Evolutionary conservation across 2,329 filamentous ascomycete genomes (phyloP).

Genomic region (Exserohilum turcica): DNA sequence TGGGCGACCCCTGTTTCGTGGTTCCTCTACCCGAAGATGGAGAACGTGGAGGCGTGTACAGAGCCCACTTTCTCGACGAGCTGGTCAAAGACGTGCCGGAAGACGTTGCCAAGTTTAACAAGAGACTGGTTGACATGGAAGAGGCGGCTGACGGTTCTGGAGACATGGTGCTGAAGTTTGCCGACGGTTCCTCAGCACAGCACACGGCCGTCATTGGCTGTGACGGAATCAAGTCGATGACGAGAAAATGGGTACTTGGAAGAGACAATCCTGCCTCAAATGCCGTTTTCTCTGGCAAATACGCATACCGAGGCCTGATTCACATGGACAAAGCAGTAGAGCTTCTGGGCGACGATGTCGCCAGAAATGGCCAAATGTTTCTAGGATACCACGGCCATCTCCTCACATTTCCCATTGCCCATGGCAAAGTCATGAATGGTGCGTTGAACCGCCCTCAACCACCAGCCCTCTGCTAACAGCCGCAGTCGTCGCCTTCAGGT

Average conservation of each 20-base stretch:
- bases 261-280: slow-evolving; percentile 49
- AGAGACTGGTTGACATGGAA: slow-evolving; percentile 43
- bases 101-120: slow-evolving; percentile 51
- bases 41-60: slow-evolving; percentile 50
- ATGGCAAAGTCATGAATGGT: slow-evolving; percentile 62
- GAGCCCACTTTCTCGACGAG: slow-evolving; percentile 58
- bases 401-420: slow-evolving; percentile 67
- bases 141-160: slow-evolving; percentile 39
- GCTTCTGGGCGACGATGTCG: slow-evolving; percentile 57
- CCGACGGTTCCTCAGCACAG: slow-evolving; percentile 54
- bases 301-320: slow-evolving; percentile 67
- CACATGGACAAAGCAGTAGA: slow-evolving; percentile 62
- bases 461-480: slow-evolving; percentile 8
- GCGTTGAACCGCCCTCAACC: neutral
- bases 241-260: slow-evolving; percentile 61
- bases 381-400: slow-evolving; percentile 64
- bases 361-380: slow-evolving; percentile 62
- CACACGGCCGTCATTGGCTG: slow-evolving; percentile 63
- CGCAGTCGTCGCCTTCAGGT: slow-evolving; percentile 44
- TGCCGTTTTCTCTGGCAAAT: slow-evolving; percentile 62
- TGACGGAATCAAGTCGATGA: slow-evolving; percentile 67
- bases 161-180: slow-evolving; percentile 49
- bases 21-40: slow-evolving; percentile 28
- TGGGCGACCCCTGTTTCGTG: slow-evolving; percentile 40
- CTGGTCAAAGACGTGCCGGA: slow-evolving; percentile 56